Evolutionary conservation across 108 stramenopile genomes (phyloP).

Genomic region (Thalassiosira profunda): DNA sequence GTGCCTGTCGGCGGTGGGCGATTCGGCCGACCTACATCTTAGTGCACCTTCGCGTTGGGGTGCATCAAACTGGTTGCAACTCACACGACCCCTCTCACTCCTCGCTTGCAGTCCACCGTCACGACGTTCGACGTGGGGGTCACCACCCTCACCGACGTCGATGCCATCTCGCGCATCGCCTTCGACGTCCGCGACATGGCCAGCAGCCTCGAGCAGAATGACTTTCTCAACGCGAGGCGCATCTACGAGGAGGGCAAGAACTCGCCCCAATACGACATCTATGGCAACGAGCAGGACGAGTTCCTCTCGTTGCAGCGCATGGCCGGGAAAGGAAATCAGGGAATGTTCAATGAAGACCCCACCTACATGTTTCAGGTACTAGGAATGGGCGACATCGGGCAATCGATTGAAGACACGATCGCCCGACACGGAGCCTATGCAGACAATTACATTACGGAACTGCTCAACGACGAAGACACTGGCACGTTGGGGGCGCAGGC

Average conservation of each 20-base stretch:
- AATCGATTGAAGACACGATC: slow-evolving; percentile 25
- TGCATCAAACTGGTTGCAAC: no score
- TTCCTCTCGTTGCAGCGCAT: slow-evolving; percentile 45
- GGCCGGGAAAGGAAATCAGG: slow-evolving; percentile 16
- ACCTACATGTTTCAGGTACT: slow-evolving; percentile 70
- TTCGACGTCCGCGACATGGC: slow-evolving; percentile 77
- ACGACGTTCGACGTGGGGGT: slow-evolving; percentile 73
- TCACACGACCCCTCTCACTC: background rate
- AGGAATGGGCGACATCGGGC: slow-evolving; percentile 52
- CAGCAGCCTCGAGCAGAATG: slow-evolving; percentile 4
- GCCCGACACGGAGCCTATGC: slow-evolving; percentile 52
- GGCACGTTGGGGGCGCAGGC: slow-evolving; percentile 54
- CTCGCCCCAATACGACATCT: slow-evolving; percentile 34
- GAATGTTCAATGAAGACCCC: slow-evolving; percentile 40
- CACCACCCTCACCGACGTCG: slow-evolving; percentile 75
- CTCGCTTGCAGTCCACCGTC: no score
- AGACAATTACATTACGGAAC: slow-evolving; percentile 54
- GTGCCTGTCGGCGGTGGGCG: no score
- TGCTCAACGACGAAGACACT: slow-evolving; percentile 35
- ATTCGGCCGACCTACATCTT: no score
- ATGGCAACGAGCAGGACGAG: slow-evolving; percentile 32
- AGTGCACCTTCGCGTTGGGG: no score
- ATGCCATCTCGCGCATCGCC: slow-evolving; percentile 59
- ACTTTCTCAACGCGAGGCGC: slow-evolving; percentile 43
- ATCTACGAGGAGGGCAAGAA: slow-evolving; percentile 72